phyloP scores from a whole-genome alignment of 345 rosid species.

The Camelina hispida region DNA sequence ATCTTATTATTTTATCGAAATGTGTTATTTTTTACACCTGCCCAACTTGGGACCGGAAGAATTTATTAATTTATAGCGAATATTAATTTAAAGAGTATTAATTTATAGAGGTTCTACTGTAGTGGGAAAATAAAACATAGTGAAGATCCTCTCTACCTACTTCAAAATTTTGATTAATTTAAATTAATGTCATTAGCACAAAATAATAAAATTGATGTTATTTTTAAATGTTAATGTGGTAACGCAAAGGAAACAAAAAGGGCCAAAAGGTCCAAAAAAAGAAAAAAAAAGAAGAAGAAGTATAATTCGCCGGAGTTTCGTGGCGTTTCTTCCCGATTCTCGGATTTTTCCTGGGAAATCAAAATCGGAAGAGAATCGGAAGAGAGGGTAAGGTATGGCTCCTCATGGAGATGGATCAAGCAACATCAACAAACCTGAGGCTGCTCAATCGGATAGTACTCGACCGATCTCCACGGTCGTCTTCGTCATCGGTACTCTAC shows the following conservation, averaged over 20 bases:
- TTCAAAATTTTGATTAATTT: background rate
- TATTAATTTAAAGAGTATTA: no score
- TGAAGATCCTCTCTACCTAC: no score
- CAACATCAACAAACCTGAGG: constrained; percentile 47
- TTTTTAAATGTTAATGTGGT: no score
- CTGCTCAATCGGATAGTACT: constrained; percentile 28
- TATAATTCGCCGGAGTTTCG: background rate
- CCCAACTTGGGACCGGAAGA: no score
- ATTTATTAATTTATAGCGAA: no score
- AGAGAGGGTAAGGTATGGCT: constrained; percentile 48
- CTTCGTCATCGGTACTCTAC: constrained; percentile 68
- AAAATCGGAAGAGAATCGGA: background rate
- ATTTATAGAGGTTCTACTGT: no score
- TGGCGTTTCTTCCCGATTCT: constrained; percentile 12
- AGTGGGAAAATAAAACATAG: no score
- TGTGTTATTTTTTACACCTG: no score
- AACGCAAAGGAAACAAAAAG: no score
- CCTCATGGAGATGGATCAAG: constrained; percentile 62
- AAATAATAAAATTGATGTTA: no score
- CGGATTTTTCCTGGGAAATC: constrained; percentile 30
- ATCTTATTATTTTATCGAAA: no score
- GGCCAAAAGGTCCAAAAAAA: background rate
- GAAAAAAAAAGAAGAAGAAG: background rate
- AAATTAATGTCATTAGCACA: background rate
- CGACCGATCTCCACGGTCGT: constrained; percentile 67